A percentile compares a stretch with the other conserved stretches of the same genome.
These are phyloP conservation scores for Lepraria neglecta DNA, from an alignment of 495 filamentous ascomycete genomes.

Conservation along the genomic window DNA sequence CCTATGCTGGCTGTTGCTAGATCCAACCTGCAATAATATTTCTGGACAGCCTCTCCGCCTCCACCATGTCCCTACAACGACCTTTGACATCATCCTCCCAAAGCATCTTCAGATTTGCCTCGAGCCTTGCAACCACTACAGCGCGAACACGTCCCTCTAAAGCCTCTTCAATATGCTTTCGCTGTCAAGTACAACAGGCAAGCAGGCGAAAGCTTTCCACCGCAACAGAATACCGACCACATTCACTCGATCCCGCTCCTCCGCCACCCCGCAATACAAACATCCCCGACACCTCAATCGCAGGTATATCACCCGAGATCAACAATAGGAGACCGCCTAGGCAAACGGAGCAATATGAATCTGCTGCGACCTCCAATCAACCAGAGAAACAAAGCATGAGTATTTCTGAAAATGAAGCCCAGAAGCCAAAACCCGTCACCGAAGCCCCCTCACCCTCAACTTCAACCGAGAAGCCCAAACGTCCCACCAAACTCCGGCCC, in stretches of 20 bases:
- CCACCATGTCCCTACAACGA: conserved; percentile 26
- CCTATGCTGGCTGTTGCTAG: background rate
- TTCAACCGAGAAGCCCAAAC: conserved; percentile 32
- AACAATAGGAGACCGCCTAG: conserved; percentile 49
- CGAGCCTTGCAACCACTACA: conserved; percentile 39
- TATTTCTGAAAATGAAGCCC: conserved; percentile 58
- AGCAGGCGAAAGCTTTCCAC: conserved; percentile 55
- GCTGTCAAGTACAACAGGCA: background rate
- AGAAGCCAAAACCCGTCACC: conserved; percentile 47
- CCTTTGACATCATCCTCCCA: conserved; percentile 52
- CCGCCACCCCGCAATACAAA: conserved; percentile 61
- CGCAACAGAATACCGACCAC: conserved; percentile 71
- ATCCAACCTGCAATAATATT: background rate
- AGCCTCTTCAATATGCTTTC: conserved; percentile 3
- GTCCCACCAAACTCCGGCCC: conserved; percentile 63
- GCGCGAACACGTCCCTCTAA: background rate
- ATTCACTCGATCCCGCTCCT: conserved; percentile 57
- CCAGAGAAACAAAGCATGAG: conserved; percentile 32
- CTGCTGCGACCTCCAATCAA: background rate
- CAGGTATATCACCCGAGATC: conserved; percentile 46
- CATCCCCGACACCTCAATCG: conserved; percentile 63
- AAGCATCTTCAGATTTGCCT: conserved; percentile 44
- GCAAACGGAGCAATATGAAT: conserved; percentile 31
- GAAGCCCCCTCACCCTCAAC: conserved; percentile 32
- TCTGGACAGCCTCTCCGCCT: conserved; percentile 3